Base-by-base conservation (phyloP, 2,329 filamentous ascomycete species). In the Ophiocordyceps unilateralis region DNA sequence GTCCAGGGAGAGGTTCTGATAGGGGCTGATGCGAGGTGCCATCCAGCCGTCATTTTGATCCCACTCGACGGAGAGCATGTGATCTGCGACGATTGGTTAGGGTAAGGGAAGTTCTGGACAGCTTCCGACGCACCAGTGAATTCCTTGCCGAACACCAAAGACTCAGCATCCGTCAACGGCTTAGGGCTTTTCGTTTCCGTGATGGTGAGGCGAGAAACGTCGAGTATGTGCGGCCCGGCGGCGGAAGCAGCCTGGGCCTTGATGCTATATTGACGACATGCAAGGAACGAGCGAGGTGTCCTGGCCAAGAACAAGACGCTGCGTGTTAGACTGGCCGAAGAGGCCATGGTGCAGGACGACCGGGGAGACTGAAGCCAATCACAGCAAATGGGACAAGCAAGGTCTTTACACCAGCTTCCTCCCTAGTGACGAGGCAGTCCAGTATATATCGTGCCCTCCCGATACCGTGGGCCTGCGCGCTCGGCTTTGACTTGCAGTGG, bases 51-150 rank as follows among this genome's bases (percentile, higher is more conserved):
- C 70, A 41, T 74, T 68, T 46, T 86, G 76, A 44, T 83, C 89
- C 91, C 91, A 98, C 69, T 95, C 87, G 52, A 93, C 74, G 46
- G 82, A 80, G 56, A 96, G 79, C 89, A 98, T 96, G 67, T 96
- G 91, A 68, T 98, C 91, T 93, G 45, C 24, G 4, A 15, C 1
- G 7, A 14, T 6, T 2, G 4, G 24, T 42, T 7, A 34, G n/a
- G 4, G 10, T 20, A 30, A 30, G 19, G 2, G 12, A 6, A 12
- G 3, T 12, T 8, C 1, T 15, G 11, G 26, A 21, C 6, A 3
- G 15, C 14, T 1, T 10, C 21, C 8, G 19, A 41, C 44, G 11
- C 19, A 88, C 86, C 87, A 55, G 91, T 94, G 63, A 98, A 98
- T 41, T 79, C 81, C 51, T 76, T 76, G 49, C 91, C 91, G 62